phyloP scores from a whole-genome alignment of 2,329 filamentous ascomycete species.

The Clonostachys solani region DNA sequence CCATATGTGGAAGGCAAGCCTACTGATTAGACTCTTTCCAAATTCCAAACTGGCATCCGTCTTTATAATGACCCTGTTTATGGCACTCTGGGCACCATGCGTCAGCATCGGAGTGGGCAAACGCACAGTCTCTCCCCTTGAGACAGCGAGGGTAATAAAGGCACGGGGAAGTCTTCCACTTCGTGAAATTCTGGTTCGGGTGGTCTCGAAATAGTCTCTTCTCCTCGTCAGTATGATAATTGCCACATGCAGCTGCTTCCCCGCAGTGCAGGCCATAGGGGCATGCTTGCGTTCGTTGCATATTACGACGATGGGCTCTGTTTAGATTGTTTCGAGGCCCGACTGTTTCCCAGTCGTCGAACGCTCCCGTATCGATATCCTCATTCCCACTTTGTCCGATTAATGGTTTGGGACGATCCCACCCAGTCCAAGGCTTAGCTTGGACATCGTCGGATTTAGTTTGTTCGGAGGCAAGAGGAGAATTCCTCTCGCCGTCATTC shows the following conservation, averaged over 20 bases:
- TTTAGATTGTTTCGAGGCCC: not conserved
- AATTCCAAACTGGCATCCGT: no score
- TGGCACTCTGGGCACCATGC: no score
- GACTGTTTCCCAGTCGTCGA: not conserved
- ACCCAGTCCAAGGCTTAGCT: no score
- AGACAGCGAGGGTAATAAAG: no score
- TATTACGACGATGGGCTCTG: not conserved
- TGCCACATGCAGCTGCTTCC: slow-evolving; percentile 2
- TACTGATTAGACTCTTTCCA: no score
- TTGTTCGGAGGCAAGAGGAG: no score
- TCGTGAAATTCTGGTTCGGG: slow-evolving; percentile 1
- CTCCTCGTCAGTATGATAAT: slow-evolving; percentile 2
- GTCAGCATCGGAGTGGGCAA: no score
- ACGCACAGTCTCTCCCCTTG: no score
- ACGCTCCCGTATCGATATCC: not conserved
- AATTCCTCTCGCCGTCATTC: not conserved
- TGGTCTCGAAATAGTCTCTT: not conserved
- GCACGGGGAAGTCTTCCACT: slow-evolving; percentile 4
- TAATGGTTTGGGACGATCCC: not conserved
- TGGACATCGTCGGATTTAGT: no score
- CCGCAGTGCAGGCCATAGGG: slow-evolving; percentile 4
- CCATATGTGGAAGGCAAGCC: no score
- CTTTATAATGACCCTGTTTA: no score
- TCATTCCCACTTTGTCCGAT: not conserved
- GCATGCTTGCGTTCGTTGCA: slow-evolving; percentile 2